Evolutionary conservation across 371 early-diverging fungal genomes (phyloP).

Genomic region (Circinella umbellata): DNA sequence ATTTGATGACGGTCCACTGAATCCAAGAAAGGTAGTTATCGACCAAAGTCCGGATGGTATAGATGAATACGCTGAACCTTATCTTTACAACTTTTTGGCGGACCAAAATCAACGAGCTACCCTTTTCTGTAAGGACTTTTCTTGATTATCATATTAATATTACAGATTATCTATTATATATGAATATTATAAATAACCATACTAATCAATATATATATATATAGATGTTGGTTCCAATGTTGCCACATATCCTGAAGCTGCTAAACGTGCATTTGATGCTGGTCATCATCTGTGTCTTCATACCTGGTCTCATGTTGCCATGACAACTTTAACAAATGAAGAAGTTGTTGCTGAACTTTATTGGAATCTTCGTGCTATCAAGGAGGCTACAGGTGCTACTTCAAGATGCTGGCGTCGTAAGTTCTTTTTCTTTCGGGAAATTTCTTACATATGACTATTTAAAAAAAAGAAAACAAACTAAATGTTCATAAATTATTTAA

Average conservation of each 20-base stretch:
- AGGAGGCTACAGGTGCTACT: slow-evolving; percentile 51
- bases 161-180: neutral
- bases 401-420: slow-evolving; percentile 54
- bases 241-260: slow-evolving; percentile 41
- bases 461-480: neutral
- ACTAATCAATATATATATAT: neutral
- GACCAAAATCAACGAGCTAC: slow-evolving; percentile 28
- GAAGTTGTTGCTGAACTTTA: slow-evolving; percentile 59
- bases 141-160: neutral
- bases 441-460: neutral
- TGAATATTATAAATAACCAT: neutral
- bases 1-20: slow-evolving; percentile 43
- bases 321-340: slow-evolving; percentile 54
- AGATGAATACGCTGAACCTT: slow-evolving; percentile 34
- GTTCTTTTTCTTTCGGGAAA: neutral
- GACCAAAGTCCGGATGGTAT: neutral
- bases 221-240: slow-evolving; percentile 54
- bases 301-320: slow-evolving; percentile 37
- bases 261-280: slow-evolving; percentile 37
- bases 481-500: slow-evolving; percentile 6
- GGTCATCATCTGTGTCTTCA: slow-evolving; percentile 54
- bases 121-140: slow-evolving; percentile 39
- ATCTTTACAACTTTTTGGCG: slow-evolving; percentile 33
- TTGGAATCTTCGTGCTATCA: slow-evolving; percentile 48
- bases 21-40: slow-evolving; percentile 19